These are phyloP conservation scores for Beauveria sp. DNA, from an alignment of 2,329 filamentous ascomycete species.

Conservation along the genomic window DNA sequence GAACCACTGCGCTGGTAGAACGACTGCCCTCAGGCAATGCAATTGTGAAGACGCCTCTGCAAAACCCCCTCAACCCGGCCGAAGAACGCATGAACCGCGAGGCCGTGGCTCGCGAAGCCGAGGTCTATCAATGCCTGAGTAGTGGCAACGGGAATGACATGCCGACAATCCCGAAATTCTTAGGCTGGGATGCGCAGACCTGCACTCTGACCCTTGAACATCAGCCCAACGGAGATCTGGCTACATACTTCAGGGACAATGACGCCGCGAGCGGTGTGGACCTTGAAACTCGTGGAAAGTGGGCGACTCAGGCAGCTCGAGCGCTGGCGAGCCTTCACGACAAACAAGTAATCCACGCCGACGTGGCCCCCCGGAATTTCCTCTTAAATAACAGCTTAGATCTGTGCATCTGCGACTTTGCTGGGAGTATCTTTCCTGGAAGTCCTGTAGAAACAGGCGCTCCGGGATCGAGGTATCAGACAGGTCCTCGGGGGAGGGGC, in stretches of 20 bases:
- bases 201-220: conserved; percentile 21
- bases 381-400: conserved; percentile 26
- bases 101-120: conserved; percentile 17
- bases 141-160: conserved; percentile 2
- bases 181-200: conserved; percentile 17
- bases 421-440: conserved; percentile 24
- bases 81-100: conserved; percentile 9
- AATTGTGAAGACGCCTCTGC: conserved; percentile 17
- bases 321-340: conserved; percentile 28
- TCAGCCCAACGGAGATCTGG: conserved; percentile 20
- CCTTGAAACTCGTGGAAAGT: conserved; percentile 17
- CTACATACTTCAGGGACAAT: conserved; percentile 16
- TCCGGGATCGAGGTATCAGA: conserved; percentile 18
- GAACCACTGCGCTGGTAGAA: conserved; percentile 17
- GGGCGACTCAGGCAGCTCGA: conserved; percentile 26
- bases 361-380: conserved; percentile 32
- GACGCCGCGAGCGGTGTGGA: neutral
- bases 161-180: conserved; percentile 16
- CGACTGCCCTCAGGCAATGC: conserved; percentile 16
- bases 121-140: conserved; percentile 19
- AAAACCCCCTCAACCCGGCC: conserved; percentile 14
- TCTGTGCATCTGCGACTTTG: conserved; percentile 30
- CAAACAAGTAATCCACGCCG: conserved; percentile 30
- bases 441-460: conserved; percentile 16
- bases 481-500: conserved; percentile 18